Conservation (phyloP, 805 yeast species). For the Ogataea thermomethanolica region DNA sequence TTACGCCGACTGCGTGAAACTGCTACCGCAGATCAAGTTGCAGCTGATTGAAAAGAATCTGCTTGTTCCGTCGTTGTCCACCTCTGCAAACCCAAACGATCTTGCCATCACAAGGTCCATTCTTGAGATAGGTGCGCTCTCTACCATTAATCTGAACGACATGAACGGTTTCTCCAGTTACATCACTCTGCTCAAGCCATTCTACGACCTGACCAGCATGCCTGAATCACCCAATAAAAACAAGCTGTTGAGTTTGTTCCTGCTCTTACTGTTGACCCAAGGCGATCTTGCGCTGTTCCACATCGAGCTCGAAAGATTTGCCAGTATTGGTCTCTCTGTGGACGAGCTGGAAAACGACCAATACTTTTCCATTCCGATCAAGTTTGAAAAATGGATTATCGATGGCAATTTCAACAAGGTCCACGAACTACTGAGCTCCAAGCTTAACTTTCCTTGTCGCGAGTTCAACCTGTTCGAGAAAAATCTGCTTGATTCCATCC, state of each 20-base stretch:
- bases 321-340: slow-evolving; percentile 39
- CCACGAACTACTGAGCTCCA: slow-evolving; percentile 57
- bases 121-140: slow-evolving; percentile 83
- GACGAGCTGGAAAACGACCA: slow-evolving; percentile 61
- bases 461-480: slow-evolving; percentile 80
- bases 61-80: slow-evolving; percentile 57
- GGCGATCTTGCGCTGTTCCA: slow-evolving; percentile 88
- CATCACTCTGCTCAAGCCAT: slow-evolving; percentile 72
- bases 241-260: slow-evolving; percentile 71
- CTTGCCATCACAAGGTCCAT: slow-evolving; percentile 75
- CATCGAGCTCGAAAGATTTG: slow-evolving; percentile 76
- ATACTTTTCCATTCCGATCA: slow-evolving; percentile 78
- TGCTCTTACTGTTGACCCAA: slow-evolving; percentile 72
- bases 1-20: slow-evolving; percentile 54
- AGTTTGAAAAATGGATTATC: slow-evolving; percentile 89
- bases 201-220: slow-evolving; percentile 48
- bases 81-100: slow-evolving; percentile 52
- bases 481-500: slow-evolving; percentile 71
- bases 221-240: slow-evolving; percentile 55
- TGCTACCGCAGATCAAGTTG: slow-evolving; percentile 71
- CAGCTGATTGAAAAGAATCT: slow-evolving; percentile 75
- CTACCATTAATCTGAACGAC: slow-evolving; percentile 62
- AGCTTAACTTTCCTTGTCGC: slow-evolving; percentile 58
- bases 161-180: slow-evolving; percentile 67
- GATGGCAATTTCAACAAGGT: slow-evolving; percentile 95